Conservation (phyloP, 2,329 filamentous ascomycete species). For the Fusarium secorum region DNA sequence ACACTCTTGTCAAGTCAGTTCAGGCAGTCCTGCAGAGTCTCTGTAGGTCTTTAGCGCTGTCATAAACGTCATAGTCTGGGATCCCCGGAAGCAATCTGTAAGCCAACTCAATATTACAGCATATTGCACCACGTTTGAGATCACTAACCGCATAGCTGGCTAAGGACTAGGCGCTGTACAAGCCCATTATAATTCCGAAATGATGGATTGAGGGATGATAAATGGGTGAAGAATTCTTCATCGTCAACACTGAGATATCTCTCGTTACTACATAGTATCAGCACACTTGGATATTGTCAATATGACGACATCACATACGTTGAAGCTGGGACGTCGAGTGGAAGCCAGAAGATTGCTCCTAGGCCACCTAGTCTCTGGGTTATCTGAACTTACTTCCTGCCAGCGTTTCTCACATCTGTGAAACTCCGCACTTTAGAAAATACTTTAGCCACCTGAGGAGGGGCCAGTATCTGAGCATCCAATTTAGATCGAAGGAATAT, state of each 20-base stretch:
- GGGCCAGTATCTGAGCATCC: constrained; percentile 14
- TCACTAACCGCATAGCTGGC: constrained; percentile 14
- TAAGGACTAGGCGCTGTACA: constrained; percentile 31
- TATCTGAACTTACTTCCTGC: constrained; percentile 46
- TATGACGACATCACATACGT: constrained; percentile 36
- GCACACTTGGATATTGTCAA: background rate
- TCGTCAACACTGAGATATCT: constrained; percentile 46
- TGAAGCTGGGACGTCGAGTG: constrained; percentile 41
- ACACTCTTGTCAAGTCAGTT: too few species aligned
- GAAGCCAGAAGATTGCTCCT: constrained; percentile 44
- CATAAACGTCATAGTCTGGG: too few species aligned
- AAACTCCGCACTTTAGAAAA: constrained; percentile 22
- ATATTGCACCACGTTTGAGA: accelerated
- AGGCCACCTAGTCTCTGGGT: constrained; percentile 39
- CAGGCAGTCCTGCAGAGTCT: too few species aligned
- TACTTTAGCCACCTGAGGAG: constrained; percentile 23
- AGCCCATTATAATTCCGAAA: constrained; percentile 21
- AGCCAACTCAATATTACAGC: accelerated
- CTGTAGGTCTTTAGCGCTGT: too few species aligned
- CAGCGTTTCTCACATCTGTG: constrained; percentile 40
- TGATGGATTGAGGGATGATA: constrained; percentile 22
- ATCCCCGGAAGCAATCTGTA: too few species aligned
- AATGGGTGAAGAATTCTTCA: constrained; percentile 39
- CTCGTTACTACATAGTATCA: constrained; percentile 39
- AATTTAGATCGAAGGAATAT: constrained; percentile 41